phyloP scores from a whole-genome alignment of 208 protist genomes.

The Naegleria gruberi region DNA sequence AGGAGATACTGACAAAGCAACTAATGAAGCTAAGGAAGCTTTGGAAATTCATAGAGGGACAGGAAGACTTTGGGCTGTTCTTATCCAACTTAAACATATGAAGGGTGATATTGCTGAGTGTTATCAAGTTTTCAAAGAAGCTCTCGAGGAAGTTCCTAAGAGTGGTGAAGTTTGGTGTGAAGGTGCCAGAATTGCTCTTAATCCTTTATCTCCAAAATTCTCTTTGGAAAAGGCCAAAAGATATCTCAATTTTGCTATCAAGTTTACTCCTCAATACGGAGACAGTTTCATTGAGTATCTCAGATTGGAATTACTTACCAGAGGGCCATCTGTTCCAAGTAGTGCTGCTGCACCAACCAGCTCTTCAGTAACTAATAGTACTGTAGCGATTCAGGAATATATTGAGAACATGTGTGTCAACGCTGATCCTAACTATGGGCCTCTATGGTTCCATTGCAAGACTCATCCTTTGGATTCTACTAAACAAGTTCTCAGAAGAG shows the following conservation, averaged over 20 bases:
- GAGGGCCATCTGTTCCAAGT: neutral
- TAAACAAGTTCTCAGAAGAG: neutral
- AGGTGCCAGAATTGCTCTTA: conserved; percentile 59
- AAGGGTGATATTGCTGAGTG: conserved; percentile 38
- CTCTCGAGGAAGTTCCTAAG: conserved; percentile 60
- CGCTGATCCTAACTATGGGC: conserved; percentile 70
- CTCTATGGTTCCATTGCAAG: conserved; percentile 50
- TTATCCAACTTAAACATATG: conserved; percentile 58
- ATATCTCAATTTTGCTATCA: conserved; percentile 62
- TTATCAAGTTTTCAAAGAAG: conserved; percentile 50
- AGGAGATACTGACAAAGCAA: conserved; percentile 39
- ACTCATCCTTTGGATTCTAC: neutral
- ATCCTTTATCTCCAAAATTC: conserved; percentile 43
- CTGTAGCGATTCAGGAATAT: neutral
- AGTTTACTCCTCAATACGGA: conserved; percentile 79
- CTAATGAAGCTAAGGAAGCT: conserved; percentile 45
- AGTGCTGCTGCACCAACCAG: neutral
- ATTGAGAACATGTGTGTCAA: conserved; percentile 51
- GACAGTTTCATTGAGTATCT: conserved; percentile 75
- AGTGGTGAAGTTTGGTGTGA: conserved; percentile 79
- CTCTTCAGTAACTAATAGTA: neutral
- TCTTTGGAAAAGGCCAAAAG: conserved; percentile 38
- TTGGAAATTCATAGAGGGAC: conserved; percentile 56
- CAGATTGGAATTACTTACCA: conserved; percentile 47
- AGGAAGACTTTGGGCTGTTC: conserved; percentile 64